Percentiles rank a stretch among this genome's conserved stretches.
Evolutionary conservation across 2,329 filamentous ascomycete genomes (phyloP).

Genomic region (Penicillium sp.): DNA sequence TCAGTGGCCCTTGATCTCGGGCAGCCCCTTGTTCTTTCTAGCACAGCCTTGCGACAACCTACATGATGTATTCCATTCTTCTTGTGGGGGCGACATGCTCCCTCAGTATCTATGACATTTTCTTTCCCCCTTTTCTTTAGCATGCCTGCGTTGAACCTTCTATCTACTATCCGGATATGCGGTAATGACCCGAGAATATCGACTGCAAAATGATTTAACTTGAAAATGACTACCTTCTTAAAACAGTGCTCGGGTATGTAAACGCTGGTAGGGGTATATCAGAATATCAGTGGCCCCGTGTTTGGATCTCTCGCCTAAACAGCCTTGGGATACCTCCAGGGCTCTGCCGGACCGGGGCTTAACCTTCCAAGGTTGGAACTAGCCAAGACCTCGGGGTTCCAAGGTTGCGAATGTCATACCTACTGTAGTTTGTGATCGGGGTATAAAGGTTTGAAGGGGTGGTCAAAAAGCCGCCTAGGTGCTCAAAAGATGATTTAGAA

Average conservation of each 20-base stretch:
- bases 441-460: too few species aligned
- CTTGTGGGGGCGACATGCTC: slow-evolving; percentile 6
- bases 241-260: too few species aligned
- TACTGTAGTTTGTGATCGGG: too few species aligned
- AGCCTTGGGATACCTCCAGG: too few species aligned
- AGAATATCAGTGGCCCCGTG: too few species aligned
- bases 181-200: neutral
- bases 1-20: slow-evolving; percentile 32
- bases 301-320: too few species aligned
- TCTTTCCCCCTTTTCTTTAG: slow-evolving; percentile 6
- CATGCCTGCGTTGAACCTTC: slow-evolving; percentile 3
- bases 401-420: too few species aligned
- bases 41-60: slow-evolving; percentile 6
- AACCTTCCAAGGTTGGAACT: neutral
- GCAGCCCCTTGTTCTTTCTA: slow-evolving; percentile 1
- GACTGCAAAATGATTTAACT: neutral
- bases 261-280: too few species aligned
- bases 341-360: too few species aligned
- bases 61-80: slow-evolving; percentile 7
- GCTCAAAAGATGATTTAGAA: too few species aligned
- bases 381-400: too few species aligned
- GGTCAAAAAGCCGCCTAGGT: too few species aligned
- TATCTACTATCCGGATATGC: slow-evolving; percentile 3
- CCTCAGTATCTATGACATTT: slow-evolving; percentile 9
- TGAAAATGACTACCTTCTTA: neutral